Conservation (phyloP, 2,329 filamentous ascomycete species). For the Aspergillus fructus region DNA sequence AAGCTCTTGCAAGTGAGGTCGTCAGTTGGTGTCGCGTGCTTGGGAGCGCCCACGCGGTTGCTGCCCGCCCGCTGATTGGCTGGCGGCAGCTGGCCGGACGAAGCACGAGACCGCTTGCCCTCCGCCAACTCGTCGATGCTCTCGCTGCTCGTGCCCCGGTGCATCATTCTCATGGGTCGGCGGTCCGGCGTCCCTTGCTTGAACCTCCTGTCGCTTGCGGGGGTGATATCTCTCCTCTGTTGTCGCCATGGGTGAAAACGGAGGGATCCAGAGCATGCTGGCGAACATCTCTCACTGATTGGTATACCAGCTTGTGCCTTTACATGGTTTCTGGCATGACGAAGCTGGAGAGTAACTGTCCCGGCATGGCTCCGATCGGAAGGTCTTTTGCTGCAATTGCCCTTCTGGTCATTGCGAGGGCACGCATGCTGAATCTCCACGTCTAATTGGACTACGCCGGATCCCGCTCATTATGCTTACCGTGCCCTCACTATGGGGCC, state of each 20-base stretch:
- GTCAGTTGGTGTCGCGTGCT: slow-evolving; percentile 37
- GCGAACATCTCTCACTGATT: slow-evolving; percentile 7
- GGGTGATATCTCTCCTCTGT: slow-evolving; percentile 2
- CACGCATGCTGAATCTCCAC: background rate
- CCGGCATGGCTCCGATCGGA: no score
- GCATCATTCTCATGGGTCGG: slow-evolving; percentile 15
- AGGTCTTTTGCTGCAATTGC: background rate
- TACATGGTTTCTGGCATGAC: background rate
- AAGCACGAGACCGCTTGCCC: slow-evolving; percentile 27
- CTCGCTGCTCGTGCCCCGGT: slow-evolving; percentile 20
- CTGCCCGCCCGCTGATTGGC: slow-evolving; percentile 27
- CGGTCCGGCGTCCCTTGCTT: slow-evolving; percentile 13
- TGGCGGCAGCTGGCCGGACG: slow-evolving; percentile 13
- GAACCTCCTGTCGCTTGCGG: background rate
- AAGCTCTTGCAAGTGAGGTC: slow-evolving; percentile 4
- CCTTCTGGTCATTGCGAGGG: background rate
- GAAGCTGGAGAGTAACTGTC: background rate
- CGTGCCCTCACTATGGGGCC: no score
- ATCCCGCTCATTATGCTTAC: no score
- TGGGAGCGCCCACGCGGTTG: slow-evolving; percentile 30
- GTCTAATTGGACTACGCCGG: background rate
- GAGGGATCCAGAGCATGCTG: slow-evolving; percentile 9
- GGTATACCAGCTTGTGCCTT: slow-evolving; percentile 2
- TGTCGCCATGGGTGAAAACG: slow-evolving; percentile 4
- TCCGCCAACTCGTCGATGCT: slow-evolving; percentile 24